These are phyloP conservation scores for Eutrema japonicum DNA, from an alignment of 345 rosid species.

Conservation along the genomic window DNA sequence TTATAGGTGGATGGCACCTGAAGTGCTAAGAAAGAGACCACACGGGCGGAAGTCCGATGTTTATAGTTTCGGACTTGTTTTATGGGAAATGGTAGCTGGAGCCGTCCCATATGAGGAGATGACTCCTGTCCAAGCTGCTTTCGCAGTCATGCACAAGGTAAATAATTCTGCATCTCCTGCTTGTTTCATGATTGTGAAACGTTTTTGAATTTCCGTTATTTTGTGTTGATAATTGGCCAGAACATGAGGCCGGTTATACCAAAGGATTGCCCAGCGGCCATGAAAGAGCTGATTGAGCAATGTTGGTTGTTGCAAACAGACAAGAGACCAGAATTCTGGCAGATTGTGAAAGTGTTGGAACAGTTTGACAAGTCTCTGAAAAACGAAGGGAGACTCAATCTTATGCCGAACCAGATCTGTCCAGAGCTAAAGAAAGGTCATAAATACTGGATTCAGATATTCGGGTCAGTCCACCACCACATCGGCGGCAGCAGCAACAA, in stretches of 20 bases:
- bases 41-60: constrained; percentile 73
- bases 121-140: constrained; percentile 87
- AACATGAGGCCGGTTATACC: constrained; percentile 70
- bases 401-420: constrained; percentile 50
- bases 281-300: constrained; percentile 74
- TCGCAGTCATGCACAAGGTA: constrained; percentile 81
- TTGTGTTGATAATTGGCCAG: constrained; percentile 45
- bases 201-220: background rate
- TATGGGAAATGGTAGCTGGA: constrained; percentile 93
- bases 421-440: constrained; percentile 68
- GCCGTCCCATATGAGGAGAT: constrained; percentile 72
- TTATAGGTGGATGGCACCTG: constrained; percentile 97
- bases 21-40: constrained; percentile 66
- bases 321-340: constrained; percentile 87
- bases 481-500: constrained; percentile 7
- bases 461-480: constrained; percentile 38
- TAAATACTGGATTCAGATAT: constrained; percentile 66
- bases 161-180: background rate
- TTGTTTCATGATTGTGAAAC: background rate
- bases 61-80: constrained; percentile 77
- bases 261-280: constrained; percentile 54
- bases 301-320: constrained; percentile 79
- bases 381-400: constrained; percentile 55
- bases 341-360: constrained; percentile 74
- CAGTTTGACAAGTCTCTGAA: constrained; percentile 60